Base-by-base conservation (phyloP, 2,329 filamentous ascomycete genomes). In the Ceratocystis papillata region DNA sequence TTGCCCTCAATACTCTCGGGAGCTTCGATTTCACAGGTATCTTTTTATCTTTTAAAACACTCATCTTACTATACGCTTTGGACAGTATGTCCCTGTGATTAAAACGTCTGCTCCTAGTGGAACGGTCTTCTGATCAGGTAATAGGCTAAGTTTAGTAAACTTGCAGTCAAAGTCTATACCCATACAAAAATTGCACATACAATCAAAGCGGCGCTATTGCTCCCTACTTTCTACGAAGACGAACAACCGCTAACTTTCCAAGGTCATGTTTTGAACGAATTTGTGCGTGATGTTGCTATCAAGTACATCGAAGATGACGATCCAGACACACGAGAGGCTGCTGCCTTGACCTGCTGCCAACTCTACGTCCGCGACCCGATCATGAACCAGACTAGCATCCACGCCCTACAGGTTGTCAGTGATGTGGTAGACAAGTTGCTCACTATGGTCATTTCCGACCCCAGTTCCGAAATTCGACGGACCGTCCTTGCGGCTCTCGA, bases 231-330 rank as follows among this genome's bases (percentile, higher is more conserved):
- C 46, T 25, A 20, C 4, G 37, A 59, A 64, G 41, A 45, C 28
- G 62, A 60, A 33, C 22, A 20, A n/a, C n/a, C 12, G 59, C 50
- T 65, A 65, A 65, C 63, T 59, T 44, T 62, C 41, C 67, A 62
- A 68, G 87, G 90, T 1, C 91, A 97, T 72, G 88, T 96, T 17
- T 79, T 99, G 17, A 99, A 99, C 72, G 95, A 99, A 74, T 99
- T 99, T 71, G 94, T 99, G 33, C 89, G 94, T 28, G 94, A 99
- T 73, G 94, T 99, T 62, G 94, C 95, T 3, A 95, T 99, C 73
- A 94, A 93, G 74, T 99, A 96, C 71, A 93, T 99, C 53, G 93
- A 99, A 71, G 94, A 96, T 69, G 93, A 97, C 71, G 95, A 96
- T 71, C 83, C 90, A 0, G 89, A 95, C 70, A 96, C 96, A 63